Percentiles rank a stretch among this genome's conserved stretches.
Evolutionary conservation across 2,329 filamentous ascomycete species (phyloP).

Genomic region (Sodiomyces alkalinus): DNA sequence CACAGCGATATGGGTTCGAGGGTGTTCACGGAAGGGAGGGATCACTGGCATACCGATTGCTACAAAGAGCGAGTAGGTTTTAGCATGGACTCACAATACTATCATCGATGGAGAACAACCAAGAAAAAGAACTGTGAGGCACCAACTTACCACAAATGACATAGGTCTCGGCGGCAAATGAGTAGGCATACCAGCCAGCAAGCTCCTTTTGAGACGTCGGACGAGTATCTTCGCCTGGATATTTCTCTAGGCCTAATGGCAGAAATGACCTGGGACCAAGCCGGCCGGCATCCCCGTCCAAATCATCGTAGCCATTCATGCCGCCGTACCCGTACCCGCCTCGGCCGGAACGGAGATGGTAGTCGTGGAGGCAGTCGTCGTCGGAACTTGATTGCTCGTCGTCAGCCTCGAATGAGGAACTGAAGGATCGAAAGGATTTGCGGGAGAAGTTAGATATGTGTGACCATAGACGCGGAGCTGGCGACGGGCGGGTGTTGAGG

Average conservation of each 20-base stretch:
- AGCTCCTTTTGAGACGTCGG: slow-evolving; percentile 79
- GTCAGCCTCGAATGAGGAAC: slow-evolving; percentile 53
- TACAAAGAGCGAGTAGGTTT: slow-evolving; percentile 3
- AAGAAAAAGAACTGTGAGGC: too few relatives aligned
- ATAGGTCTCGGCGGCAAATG: slow-evolving; percentile 92
- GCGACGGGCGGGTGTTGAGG: slow-evolving; percentile 19
- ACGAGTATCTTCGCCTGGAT: slow-evolving; percentile 75
- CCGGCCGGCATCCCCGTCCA: slow-evolving; percentile 19
- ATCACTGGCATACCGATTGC: slow-evolving; percentile 14
- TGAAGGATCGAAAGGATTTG: slow-evolving; percentile 40
- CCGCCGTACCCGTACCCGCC: slow-evolving; percentile 16
- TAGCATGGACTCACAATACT: not conserved
- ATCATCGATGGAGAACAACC: too few relatives aligned
- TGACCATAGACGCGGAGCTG: slow-evolving; percentile 30
- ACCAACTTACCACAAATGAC: slow-evolving; percentile 67
- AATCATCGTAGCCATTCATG: slow-evolving; percentile 23
- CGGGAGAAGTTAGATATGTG: slow-evolving; percentile 36
- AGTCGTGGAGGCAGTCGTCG: slow-evolving; percentile 8
- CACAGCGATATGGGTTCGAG: too few relatives aligned
- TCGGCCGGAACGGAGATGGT: slow-evolving; percentile 1
- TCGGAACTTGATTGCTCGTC: slow-evolving; percentile 45
- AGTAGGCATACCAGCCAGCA: slow-evolving; percentile 88
- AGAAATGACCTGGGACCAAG: too few relatives aligned
- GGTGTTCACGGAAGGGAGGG: not conserved
- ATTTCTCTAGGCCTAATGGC: too few relatives aligned